Evolutionary conservation across 768 basidiomycete genomes (phyloP), one percentile per base, ranked within the genome.

Genomic region (Melanogaster broomeanus): DNA sequence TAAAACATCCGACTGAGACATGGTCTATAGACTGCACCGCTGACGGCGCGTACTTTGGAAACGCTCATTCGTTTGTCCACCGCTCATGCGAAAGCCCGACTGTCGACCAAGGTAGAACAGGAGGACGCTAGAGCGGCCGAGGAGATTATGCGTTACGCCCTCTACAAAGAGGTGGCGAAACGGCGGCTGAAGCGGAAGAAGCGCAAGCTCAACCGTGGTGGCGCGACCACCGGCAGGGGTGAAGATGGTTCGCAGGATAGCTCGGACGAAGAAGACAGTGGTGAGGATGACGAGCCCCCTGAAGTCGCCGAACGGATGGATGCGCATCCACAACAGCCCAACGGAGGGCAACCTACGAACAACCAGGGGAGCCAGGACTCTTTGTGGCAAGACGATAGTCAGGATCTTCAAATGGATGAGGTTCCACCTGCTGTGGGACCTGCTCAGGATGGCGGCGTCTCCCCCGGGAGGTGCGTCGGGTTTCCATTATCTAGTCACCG

Each of bases 11-110:
- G 3, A 56, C 42, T 48, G 37, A 62, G 58, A 45, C 51, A 39
- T 56, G 48, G 50, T 31, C 15, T 47, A 46, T 60, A 98, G 96
- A 99, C 97, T 4, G 90, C 96, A 5, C 97, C 97, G 10, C 74
- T 99, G 60, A 99, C 97, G 3, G 96, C 97, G 18, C 95, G 97
- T 80, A 97, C 97, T 3, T 84, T 99, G 52, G 97, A 99, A 72
- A 99, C 97, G 0, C 81, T 99, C 42, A 99, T 99, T 69, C 97
- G 97, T 77, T 81, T 99, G 9, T 85, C 97, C 5, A 99, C 96
- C 16, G 97, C 97, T 1, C 97, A 99, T 71, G 97, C 97, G 40
- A 99, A 99, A 71, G 85, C 93, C 15, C 86, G 96, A 18, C 78
- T 99, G 9, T 95, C 94, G 8, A 52, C 81, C 39, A 89, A 89